phyloP scores from a whole-genome alignment of 345 rosid species.

The Lumnitzera littorea region DNA sequence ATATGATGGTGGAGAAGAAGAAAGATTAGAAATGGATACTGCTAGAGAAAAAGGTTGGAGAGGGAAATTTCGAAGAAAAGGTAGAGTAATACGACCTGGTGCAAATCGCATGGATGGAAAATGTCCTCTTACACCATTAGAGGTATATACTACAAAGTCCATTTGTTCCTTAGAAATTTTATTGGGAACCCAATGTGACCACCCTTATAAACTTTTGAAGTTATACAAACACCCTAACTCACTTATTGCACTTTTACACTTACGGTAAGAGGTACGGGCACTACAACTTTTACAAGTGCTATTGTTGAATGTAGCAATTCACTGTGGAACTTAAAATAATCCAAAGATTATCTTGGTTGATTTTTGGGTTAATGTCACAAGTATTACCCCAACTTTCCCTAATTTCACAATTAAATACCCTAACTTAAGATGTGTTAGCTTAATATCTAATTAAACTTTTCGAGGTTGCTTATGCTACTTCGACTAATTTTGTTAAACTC shows the following conservation, averaged over 20 bases:
- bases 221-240: not conserved
- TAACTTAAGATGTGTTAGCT: too few relatives aligned
- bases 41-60: slow-evolving; percentile 96
- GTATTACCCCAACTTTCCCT: too few relatives aligned
- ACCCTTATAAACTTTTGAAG: not conserved
- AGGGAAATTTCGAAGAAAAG: slow-evolving; percentile 88
- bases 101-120: slow-evolving; percentile 90
- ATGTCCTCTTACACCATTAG: slow-evolving; percentile 90
- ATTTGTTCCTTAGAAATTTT: not conserved
- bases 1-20: slow-evolving; percentile 89
- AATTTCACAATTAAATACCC: too few relatives aligned
- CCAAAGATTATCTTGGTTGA: too few relatives aligned
- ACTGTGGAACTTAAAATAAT: too few relatives aligned
- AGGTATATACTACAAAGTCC: slow-evolving; percentile 32
- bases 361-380: too few relatives aligned
- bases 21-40: slow-evolving; percentile 83
- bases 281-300: not conserved
- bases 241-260: not conserved
- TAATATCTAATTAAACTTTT: too few relatives aligned
- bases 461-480: too few relatives aligned
- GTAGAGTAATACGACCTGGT: slow-evolving; percentile 83
- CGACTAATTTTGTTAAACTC: too few relatives aligned
- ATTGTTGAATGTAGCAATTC: not conserved
- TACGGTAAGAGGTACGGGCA: not conserved
- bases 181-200: not conserved